Evolutionary conservation across 805 yeast species (phyloP).

Genomic region (Candida andamanensis): DNA sequence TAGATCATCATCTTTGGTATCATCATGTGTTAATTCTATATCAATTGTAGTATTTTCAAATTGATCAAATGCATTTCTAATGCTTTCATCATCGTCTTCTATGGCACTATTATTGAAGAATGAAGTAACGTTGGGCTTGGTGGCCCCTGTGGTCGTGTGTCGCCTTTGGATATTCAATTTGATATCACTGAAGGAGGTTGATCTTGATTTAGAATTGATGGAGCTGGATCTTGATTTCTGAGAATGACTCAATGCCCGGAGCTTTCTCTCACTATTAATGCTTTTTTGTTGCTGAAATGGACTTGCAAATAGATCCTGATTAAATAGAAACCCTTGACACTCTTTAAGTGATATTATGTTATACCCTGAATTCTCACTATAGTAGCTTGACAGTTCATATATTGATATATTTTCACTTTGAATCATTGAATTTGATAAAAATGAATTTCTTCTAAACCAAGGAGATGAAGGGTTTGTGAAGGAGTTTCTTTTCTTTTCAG

Average conservation of each 20-base stretch:
- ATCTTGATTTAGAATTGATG: not conserved
- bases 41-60: constrained; percentile 10
- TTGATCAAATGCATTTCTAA: constrained; percentile 7
- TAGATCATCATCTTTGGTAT: constrained; percentile 8
- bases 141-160: constrained; percentile 9
- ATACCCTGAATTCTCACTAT: constrained; percentile 20
- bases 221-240: constrained; percentile 13
- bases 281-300: constrained; percentile 56
- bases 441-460: constrained; percentile 51
- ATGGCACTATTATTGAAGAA: constrained; percentile 13
- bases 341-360: constrained; percentile 47
- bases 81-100: constrained; percentile 14
- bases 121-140: constrained; percentile 3
- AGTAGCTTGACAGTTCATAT: constrained; percentile 42
- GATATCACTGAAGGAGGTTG: not conserved
- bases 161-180: constrained; percentile 3
- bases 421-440: constrained; percentile 54
- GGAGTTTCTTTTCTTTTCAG: constrained; percentile 16
- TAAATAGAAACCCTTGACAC: constrained; percentile 72
- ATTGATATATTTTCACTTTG: constrained; percentile 50
- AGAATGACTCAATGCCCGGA: constrained; percentile 18
- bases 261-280: constrained; percentile 28
- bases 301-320: constrained; percentile 71
- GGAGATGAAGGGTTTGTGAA: constrained; percentile 43
- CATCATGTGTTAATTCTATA: constrained; percentile 8